phyloP scores from a whole-genome alignment of 257 asterid genomes.

The Salvia splendens region DNA sequence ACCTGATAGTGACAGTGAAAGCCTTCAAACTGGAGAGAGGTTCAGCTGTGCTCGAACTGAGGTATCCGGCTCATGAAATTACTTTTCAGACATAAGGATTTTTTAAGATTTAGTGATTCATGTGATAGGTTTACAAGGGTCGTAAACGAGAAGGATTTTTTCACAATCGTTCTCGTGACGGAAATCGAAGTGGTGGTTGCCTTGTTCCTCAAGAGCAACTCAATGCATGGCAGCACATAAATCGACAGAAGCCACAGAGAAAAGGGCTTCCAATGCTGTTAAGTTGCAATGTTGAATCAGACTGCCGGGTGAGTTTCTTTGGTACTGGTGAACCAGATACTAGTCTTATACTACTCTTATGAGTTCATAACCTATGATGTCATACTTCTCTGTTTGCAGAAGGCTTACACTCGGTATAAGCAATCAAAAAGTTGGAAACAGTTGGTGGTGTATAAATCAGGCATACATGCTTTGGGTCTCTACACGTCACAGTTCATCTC shows the following conservation, averaged over 20 bases:
- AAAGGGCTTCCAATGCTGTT: constrained; percentile 42
- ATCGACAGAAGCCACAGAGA: constrained; percentile 45
- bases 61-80: constrained; percentile 40
- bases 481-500: constrained; percentile 66
- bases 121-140: constrained; percentile 59
- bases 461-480: constrained; percentile 71
- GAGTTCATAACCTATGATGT: constrained; percentile 15
- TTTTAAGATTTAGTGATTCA: constrained; percentile 26
- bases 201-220: constrained; percentile 72
- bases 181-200: constrained; percentile 44
- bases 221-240: constrained; percentile 64
- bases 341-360: constrained; percentile 11
- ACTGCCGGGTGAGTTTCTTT: constrained; percentile 47
- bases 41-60: constrained; percentile 62
- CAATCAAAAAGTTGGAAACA: constrained; percentile 60
- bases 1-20: constrained; percentile 30
- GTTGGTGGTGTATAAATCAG: constrained; percentile 68
- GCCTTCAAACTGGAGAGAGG: constrained; percentile 38
- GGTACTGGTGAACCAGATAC: constrained; percentile 2
- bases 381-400: constrained; percentile 42
- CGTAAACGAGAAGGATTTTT: constrained; percentile 46
- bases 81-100: not conserved
- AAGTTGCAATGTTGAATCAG: constrained; percentile 44
- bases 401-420: constrained; percentile 58
- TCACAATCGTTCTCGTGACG: constrained; percentile 36